Conservation (phyloP, 179 eudicot species). For the Beta lomatogona region DNA sequence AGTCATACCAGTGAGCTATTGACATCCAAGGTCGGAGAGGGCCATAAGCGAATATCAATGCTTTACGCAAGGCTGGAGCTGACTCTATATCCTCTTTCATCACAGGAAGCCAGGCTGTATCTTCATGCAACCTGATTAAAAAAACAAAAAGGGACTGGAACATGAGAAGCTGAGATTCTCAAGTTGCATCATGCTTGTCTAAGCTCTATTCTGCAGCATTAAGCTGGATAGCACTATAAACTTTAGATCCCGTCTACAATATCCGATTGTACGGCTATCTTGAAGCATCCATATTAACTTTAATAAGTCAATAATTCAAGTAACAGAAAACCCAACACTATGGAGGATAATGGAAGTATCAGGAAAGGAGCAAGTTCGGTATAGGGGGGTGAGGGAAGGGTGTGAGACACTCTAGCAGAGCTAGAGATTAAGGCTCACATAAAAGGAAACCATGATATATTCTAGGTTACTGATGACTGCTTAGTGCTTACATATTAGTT, state of each 20-base stretch:
- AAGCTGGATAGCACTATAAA: not conserved
- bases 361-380: not conserved
- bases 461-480: slow-evolving; percentile 21
- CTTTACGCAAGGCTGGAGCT: slow-evolving; percentile 63
- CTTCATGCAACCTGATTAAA: slow-evolving; percentile 66
- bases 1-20: slow-evolving; percentile 82
- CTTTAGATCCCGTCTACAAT: not conserved
- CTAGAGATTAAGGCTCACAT: not conserved
- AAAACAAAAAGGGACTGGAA: not conserved
- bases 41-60: slow-evolving; percentile 77
- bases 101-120: slow-evolving; percentile 95
- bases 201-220: slow-evolving; percentile 4
- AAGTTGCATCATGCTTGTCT: not conserved
- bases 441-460: not conserved
- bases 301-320: not conserved
- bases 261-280: not conserved
- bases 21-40: slow-evolving; percentile 94
- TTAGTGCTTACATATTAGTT: slow-evolving; percentile 82
- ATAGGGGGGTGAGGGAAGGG: not conserved
- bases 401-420: slow-evolving; percentile 8
- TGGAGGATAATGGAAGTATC: not conserved
- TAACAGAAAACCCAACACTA: not conserved
- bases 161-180: slow-evolving; percentile 13
- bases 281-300: not conserved
- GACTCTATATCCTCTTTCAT: slow-evolving; percentile 57